Evolutionary conservation across 108 stramenopile genomes (phyloP).

Genomic region (Chaetoceros muelleri): DNA sequence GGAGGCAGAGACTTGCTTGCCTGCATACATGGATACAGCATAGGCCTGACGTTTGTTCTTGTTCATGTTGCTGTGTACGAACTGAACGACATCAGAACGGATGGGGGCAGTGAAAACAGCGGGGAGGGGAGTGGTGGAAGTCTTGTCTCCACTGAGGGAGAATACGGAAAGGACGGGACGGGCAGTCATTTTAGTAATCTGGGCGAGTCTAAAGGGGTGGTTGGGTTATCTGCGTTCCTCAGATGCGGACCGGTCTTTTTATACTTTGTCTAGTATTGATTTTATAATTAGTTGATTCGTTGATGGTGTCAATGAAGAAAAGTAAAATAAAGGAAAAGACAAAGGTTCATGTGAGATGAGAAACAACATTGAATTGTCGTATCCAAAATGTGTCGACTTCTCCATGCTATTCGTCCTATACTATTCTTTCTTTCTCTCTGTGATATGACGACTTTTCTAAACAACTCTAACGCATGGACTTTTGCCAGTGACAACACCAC

Average conservation of each 20-base stretch:
- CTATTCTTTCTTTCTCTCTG: too few species aligned
- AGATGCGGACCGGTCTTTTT: constrained; percentile 39
- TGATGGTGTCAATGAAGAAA: too few species aligned
- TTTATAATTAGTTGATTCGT: too few species aligned
- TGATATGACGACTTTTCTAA: too few species aligned
- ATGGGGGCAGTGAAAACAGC: constrained; percentile 96
- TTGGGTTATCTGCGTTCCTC: constrained; percentile 37
- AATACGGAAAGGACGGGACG: constrained; percentile 96
- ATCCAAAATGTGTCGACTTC: too few species aligned
- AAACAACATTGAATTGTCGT: too few species aligned
- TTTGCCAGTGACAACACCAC: too few species aligned
- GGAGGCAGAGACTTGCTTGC: constrained; percentile 89
- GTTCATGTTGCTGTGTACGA: constrained; percentile 99
- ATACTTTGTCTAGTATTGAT: background rate
- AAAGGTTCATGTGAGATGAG: too few species aligned
- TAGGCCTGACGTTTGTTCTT: constrained; percentile 99
- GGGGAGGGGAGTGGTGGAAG: constrained; percentile 87
- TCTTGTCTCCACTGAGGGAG: constrained; percentile 78
- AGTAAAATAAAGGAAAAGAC: too few species aligned
- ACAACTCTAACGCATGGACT: too few species aligned
- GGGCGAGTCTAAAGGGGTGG: too few species aligned
- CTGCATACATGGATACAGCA: constrained; percentile 91
- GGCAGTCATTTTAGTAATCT: constrained; percentile 70
- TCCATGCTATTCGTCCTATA: too few species aligned
- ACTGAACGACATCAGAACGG: constrained; percentile 96